Conservation (phyloP, 1,284 basidiomycete species). For the Fomitopsis schrenkii region DNA sequence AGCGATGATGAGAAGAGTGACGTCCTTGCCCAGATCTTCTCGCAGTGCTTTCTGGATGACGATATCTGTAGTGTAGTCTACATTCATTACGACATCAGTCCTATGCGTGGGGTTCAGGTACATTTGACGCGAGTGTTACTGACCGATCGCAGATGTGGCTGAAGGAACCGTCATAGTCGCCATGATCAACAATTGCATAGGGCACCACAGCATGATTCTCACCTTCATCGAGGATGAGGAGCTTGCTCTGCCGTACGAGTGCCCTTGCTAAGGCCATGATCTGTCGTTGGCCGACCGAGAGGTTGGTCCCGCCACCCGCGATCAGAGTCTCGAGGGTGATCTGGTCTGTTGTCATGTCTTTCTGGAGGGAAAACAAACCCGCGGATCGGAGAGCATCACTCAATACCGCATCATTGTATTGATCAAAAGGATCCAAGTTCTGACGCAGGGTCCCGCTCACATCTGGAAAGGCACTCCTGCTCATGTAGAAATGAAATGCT, state of each 20-base stretch:
- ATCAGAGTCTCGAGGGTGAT: conserved; percentile 27
- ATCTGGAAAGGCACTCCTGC: too few species aligned
- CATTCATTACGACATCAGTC: too few species aligned
- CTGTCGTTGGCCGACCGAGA: too few species aligned
- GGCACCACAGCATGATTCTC: neutral
- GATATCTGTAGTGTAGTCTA: conserved; percentile 55
- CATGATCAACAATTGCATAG: too few species aligned
- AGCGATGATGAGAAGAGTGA: conserved; percentile 62
- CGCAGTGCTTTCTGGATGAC: conserved; percentile 57
- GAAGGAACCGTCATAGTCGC: too few species aligned
- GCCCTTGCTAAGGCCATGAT: conserved; percentile 56
- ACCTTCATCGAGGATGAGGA: conserved; percentile 60
- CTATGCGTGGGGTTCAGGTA: too few species aligned
- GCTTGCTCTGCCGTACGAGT: conserved; percentile 51
- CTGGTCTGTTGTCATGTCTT: conserved; percentile 27
- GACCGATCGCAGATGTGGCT: too few species aligned
- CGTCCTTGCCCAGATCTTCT: conserved; percentile 45
- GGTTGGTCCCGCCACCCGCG: conserved; percentile 35
- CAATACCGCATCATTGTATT: conserved; percentile 43
- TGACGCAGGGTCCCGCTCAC: conserved; percentile 31
- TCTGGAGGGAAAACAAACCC: conserved; percentile 27
- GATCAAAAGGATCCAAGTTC: conserved; percentile 44
- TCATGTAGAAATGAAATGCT: too few species aligned
- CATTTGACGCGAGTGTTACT: too few species aligned
- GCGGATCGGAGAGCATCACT: conserved; percentile 27